Evolutionary conservation across 305 asterid species (phyloP).

Genomic region (Solanum hybrid): DNA sequence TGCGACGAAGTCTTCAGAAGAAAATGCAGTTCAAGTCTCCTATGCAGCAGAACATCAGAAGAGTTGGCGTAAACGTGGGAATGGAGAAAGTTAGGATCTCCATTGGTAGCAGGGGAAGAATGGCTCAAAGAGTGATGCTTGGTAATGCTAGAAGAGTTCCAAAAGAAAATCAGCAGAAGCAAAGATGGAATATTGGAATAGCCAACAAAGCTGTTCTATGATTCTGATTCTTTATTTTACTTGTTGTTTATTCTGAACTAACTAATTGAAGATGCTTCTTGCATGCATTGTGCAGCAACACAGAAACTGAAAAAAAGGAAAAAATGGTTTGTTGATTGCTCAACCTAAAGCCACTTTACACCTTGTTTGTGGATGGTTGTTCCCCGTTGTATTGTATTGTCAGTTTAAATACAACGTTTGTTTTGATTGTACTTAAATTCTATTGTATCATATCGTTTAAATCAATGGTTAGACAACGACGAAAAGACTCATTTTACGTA

Average conservation of each 20-base stretch:
- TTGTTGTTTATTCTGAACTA: neutral
- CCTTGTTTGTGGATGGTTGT: neutral
- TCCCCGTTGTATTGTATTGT: neutral
- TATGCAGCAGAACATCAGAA: constrained; percentile 45
- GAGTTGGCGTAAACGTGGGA: constrained; percentile 79
- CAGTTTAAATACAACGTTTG: neutral
- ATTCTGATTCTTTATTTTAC: constrained; percentile 3
- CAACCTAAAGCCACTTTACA: neutral
- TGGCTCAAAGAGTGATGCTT: constrained; percentile 50
- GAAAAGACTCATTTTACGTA: too few relatives aligned
- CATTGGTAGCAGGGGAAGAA: constrained; percentile 70
- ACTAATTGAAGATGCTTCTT: neutral
- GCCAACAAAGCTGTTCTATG: constrained; percentile 35
- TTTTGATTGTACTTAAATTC: neutral
- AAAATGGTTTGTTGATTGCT: neutral
- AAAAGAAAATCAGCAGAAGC: constrained; percentile 47
- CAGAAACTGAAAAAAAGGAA: neutral
- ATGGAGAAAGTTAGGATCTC: constrained; percentile 85
- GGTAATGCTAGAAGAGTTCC: constrained; percentile 60
- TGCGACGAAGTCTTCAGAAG: constrained; percentile 68
- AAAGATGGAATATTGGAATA: constrained; percentile 72
- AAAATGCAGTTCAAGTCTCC: constrained; percentile 59
- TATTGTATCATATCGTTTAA: neutral
- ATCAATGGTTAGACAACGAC: rapidly evolving
- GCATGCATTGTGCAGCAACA: neutral